These are phyloP conservation scores for Chytriomyces sp. DNA, from an alignment of 192 early-diverging fungal species.

Conservation along the genomic window DNA sequence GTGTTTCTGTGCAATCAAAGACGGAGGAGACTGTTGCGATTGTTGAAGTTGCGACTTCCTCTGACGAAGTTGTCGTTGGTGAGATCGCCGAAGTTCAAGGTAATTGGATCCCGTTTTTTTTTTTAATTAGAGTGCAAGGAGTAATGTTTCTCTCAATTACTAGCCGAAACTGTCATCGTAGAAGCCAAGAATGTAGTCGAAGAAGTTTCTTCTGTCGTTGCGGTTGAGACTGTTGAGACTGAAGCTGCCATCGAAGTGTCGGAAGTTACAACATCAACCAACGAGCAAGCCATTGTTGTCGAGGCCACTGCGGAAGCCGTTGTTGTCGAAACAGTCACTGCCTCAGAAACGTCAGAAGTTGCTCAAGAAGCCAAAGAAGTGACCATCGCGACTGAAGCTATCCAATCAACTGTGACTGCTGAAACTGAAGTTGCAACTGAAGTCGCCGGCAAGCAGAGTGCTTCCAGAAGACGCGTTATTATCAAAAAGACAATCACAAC, in stretches of 20 bases:
- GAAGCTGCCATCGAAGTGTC: too few species aligned
- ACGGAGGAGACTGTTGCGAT: constrained; percentile 5
- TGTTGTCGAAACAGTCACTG: background rate
- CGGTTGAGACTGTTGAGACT: background rate
- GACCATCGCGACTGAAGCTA: background rate
- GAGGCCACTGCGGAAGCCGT: background rate
- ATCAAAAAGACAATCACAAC: background rate
- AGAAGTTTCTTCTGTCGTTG: background rate
- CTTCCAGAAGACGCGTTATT: background rate
- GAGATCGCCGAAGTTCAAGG: background rate
- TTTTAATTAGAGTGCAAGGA: too few species aligned
- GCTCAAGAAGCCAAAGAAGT: background rate
- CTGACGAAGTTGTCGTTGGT: background rate
- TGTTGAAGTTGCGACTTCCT: background rate
- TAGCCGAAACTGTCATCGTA: constrained; percentile 1
- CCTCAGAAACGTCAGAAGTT: background rate
- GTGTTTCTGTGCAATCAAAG: background rate
- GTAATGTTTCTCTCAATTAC: too few species aligned
- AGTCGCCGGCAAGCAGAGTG: background rate
- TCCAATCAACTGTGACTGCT: background rate
- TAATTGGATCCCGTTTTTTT: too few species aligned
- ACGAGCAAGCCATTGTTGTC: too few species aligned
- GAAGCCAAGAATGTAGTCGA: background rate
- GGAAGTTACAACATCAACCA: too few species aligned
- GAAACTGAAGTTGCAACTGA: constrained; percentile 4